These are phyloP conservation scores for Chlamydomonas eustigma DNA, from an alignment of 139 green algal genomes.

Conservation along the genomic window DNA sequence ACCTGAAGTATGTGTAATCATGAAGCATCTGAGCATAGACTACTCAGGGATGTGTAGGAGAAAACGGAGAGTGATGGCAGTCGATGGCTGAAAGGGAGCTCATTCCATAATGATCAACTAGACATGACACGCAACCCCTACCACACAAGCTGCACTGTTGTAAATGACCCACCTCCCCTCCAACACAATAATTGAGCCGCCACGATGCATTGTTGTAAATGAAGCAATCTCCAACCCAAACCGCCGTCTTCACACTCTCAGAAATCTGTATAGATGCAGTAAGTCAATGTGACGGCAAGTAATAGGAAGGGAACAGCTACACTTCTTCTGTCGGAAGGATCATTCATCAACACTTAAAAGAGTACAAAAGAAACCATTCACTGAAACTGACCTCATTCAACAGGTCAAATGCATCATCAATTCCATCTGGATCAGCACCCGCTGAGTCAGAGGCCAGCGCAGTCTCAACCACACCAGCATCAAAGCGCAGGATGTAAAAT, in stretches of 20 bases:
- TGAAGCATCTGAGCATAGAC: not conserved
- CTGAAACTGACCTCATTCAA: conserved; percentile 85
- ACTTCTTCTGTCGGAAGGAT: too few species aligned
- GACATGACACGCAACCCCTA: too few species aligned
- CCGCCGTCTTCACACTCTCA: conserved; percentile 39
- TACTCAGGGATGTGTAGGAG: too few species aligned
- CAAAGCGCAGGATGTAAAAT: conserved; percentile 61
- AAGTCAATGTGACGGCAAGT: too few species aligned
- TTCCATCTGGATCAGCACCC: conserved; percentile 58
- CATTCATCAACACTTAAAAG: too few species aligned
- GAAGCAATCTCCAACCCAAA: conserved; percentile 94
- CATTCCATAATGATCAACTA: too few species aligned
- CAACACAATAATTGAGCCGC: conserved; percentile 97
- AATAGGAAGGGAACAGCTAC: too few species aligned
- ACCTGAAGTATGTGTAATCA: conserved; percentile 35
- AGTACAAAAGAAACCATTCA: not conserved
- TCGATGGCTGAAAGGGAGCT: too few species aligned
- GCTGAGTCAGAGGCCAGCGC: conserved; percentile 16
- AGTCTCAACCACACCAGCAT: conserved; percentile 44
- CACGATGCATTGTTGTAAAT: conserved; percentile 95
- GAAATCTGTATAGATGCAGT: too few species aligned
- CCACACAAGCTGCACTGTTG: too few species aligned
- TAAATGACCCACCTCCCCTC: conserved; percentile 76
- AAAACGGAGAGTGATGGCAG: too few species aligned
- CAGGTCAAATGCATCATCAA: conserved; percentile 97